Conservation (phyloP, 805 yeast genomes). For the Schizosaccharomyces japonicus region DNA sequence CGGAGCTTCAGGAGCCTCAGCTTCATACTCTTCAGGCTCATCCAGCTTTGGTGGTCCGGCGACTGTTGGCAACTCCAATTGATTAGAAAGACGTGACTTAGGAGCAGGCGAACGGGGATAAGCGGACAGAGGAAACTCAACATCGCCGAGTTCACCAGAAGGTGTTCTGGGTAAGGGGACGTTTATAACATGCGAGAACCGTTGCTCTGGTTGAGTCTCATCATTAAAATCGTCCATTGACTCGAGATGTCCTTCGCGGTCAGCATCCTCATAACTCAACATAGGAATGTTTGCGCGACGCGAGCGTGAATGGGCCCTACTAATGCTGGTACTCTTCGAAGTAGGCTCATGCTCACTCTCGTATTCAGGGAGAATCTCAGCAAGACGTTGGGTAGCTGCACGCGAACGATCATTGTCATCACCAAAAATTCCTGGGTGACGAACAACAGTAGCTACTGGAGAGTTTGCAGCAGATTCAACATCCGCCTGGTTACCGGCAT, state of each 20-base stretch:
- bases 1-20: too few relatives aligned
- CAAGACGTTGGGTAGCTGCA: not conserved
- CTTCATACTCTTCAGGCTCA: too few relatives aligned
- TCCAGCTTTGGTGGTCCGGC: too few relatives aligned
- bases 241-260: not conserved
- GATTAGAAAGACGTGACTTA: too few relatives aligned
- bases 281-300: not conserved
- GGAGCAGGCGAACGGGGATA: too few relatives aligned
- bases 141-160: constrained; percentile 1
- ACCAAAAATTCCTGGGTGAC: too few relatives aligned
- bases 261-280: not conserved
- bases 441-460: not conserved
- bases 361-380: not conserved
- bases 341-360: not conserved
- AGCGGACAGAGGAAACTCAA: not conserved
- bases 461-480: constrained; percentile 1
- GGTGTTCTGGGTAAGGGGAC: not conserved
- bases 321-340: too few relatives aligned
- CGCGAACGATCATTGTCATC: not conserved
- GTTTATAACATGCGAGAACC: not conserved
- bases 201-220: not conserved
- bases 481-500: not conserved
- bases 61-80: too few relatives aligned
- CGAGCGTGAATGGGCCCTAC: too few relatives aligned
- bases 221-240: not conserved